Conservation (phyloP, 2,329 filamentous ascomycete genomes). For the Hymenoscyphus repandus region DNA sequence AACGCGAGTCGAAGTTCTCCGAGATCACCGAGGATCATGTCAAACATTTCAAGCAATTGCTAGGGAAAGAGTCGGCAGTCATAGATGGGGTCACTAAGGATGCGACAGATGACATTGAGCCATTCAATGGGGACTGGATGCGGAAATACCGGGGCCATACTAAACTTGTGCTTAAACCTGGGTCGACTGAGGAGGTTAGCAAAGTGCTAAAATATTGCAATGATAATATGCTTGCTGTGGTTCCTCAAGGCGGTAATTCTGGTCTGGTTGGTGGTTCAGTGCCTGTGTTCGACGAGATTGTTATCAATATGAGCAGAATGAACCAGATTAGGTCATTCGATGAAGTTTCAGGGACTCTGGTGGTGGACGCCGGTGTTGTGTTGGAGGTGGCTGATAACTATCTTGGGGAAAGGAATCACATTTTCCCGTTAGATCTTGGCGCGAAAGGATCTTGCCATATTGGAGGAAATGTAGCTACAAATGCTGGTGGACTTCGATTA, state of each 20-base stretch:
- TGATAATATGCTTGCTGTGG: slow-evolving; percentile 83
- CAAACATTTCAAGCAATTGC: slow-evolving; percentile 71
- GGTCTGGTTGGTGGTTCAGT: slow-evolving; percentile 93
- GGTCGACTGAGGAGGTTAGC: slow-evolving; percentile 81
- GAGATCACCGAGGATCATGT: slow-evolving; percentile 75
- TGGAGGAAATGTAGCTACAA: slow-evolving; percentile 92
- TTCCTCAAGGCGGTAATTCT: slow-evolving; percentile 95
- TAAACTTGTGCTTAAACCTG: slow-evolving; percentile 80
- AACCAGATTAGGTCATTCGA: slow-evolving; percentile 89
- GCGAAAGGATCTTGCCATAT: slow-evolving; percentile 97
- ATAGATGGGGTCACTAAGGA: slow-evolving; percentile 77
- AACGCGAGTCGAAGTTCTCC: slow-evolving; percentile 72
- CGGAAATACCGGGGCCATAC: slow-evolving; percentile 93
- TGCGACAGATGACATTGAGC: slow-evolving; percentile 73
- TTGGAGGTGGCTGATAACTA: slow-evolving; percentile 85
- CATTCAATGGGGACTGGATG: slow-evolving; percentile 99
- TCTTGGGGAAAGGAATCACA: slow-evolving; percentile 74
- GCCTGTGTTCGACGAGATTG: slow-evolving; percentile 96
- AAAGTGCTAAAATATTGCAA: slow-evolving; percentile 93
- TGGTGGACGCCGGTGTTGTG: slow-evolving; percentile 86
- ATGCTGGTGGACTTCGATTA: slow-evolving; percentile 85
- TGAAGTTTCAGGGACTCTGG: slow-evolving; percentile 82
- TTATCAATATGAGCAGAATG: slow-evolving; percentile 86
- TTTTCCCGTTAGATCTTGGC: slow-evolving; percentile 95
- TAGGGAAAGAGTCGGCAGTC: slow-evolving; percentile 73